phyloP scores from a whole-genome alignment of 176 grass and related monocot genomes.

The Avena eriantha region DNA sequence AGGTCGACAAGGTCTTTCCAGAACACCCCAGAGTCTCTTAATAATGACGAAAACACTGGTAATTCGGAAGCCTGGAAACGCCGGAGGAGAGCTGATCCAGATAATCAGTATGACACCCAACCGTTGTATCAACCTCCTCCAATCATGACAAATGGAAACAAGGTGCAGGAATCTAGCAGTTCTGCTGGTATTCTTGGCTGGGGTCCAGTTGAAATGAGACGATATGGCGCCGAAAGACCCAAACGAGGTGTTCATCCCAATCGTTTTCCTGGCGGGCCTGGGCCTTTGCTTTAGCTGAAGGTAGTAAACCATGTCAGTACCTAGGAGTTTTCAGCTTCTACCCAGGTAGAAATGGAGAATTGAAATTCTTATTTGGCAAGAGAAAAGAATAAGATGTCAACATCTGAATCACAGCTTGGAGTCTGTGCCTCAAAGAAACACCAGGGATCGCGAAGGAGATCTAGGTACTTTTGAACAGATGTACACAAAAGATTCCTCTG shows the following conservation, averaged over 20 bases:
- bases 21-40: conserved; percentile 58
- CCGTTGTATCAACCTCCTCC: conserved; percentile 51
- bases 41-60: conserved; percentile 69
- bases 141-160: conserved; percentile 65
- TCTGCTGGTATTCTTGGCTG: conserved; percentile 92
- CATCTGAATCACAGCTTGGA: conserved; percentile 40
- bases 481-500: conserved; percentile 52
- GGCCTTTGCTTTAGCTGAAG: conserved; percentile 60
- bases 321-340: conserved; percentile 42
- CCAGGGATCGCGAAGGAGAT: neutral
- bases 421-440: conserved; percentile 36
- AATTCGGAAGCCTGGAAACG: conserved; percentile 95
- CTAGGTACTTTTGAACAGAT: conserved; percentile 35
- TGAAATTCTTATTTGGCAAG: conserved; percentile 45
- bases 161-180: conserved; percentile 69
- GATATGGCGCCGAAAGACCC: conserved; percentile 77
- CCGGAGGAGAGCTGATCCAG: conserved; percentile 68
- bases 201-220: conserved; percentile 82
- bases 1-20: conserved; percentile 74
- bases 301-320: conserved; percentile 37
- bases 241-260: conserved; percentile 65
- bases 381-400: conserved; percentile 39
- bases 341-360: conserved; percentile 40
- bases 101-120: conserved; percentile 58
- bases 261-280: conserved; percentile 64